Percentiles rank a stretch among this genome's conserved stretches.
Evolutionary conservation across 2,329 filamentous ascomycete genomes (phyloP).

Genomic region (Cladosporium colombiae): DNA sequence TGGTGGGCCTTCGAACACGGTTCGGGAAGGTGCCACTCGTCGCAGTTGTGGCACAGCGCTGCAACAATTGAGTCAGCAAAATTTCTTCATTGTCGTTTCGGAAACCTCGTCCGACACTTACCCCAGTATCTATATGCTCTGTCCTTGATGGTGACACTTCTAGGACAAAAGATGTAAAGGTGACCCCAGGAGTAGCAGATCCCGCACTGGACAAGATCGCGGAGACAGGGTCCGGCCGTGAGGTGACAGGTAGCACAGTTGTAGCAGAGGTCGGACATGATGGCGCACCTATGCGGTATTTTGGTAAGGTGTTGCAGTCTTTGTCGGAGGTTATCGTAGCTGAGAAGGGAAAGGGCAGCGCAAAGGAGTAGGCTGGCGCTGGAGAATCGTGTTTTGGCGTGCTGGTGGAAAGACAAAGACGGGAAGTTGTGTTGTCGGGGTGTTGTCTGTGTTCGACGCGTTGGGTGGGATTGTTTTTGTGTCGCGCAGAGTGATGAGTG

Average conservation of each 20-base stretch:
- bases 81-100: background rate
- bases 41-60: conserved; percentile 31
- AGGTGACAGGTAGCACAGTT: conserved; percentile 32
- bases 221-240: conserved; percentile 23
- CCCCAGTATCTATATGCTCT: conserved; percentile 20
- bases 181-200: conserved; percentile 27
- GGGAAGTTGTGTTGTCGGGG: background rate
- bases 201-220: conserved; percentile 23
- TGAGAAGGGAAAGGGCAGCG: background rate
- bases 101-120: conserved; percentile 9
- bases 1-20: conserved; percentile 23
- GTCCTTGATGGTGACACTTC: conserved; percentile 21
- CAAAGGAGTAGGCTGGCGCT: background rate
- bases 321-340: background rate
- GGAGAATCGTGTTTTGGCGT: background rate
- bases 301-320: background rate
- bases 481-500: background rate
- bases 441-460: background rate
- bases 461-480: conserved; percentile 1
- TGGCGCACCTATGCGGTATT: background rate
- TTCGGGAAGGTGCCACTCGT: conserved; percentile 30
- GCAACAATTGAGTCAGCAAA: background rate
- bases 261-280: conserved; percentile 32
- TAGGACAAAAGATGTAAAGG: conserved; percentile 28
- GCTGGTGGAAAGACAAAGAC: background rate